These are phyloP conservation scores for Pholiota conissans DNA, from an alignment of 768 basidiomycete genomes.

Conservation along the genomic window DNA sequence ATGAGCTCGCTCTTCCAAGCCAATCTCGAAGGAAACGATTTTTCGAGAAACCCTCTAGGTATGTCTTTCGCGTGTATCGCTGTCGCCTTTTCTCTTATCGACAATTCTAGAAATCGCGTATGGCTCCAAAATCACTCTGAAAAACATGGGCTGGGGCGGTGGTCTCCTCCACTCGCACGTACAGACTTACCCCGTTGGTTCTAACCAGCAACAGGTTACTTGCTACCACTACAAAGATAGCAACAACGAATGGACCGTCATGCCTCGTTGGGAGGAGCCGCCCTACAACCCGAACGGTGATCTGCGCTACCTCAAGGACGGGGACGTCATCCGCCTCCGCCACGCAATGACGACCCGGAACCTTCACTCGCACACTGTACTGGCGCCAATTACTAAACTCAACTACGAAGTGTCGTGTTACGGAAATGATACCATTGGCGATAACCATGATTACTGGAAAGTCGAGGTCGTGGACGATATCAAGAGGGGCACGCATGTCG, in stretches of 20 bases:
- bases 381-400: slow-evolving; percentile 87
- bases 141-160: slow-evolving; percentile 98
- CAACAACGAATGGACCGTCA: slow-evolving; percentile 90
- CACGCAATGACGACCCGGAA: slow-evolving; percentile 87
- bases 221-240: slow-evolving; percentile 99
- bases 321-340: slow-evolving; percentile 77
- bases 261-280: slow-evolving; percentile 80
- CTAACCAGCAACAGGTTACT: slow-evolving; percentile 93
- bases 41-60: slow-evolving; percentile 88
- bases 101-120: slow-evolving; percentile 74
- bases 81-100: not conserved
- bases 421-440: slow-evolving; percentile 87
- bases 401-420: slow-evolving; percentile 94
- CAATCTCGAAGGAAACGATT: slow-evolving; percentile 92
- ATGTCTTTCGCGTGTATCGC: slow-evolving; percentile 16
- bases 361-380: slow-evolving; percentile 86
- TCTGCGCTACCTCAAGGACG: slow-evolving; percentile 71
- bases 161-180: slow-evolving; percentile 96
- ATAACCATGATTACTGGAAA: slow-evolving; percentile 86
- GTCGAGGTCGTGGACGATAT: slow-evolving; percentile 95
- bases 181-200: slow-evolving; percentile 92
- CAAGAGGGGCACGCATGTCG: slow-evolving; percentile 57
- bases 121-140: slow-evolving; percentile 89
- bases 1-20: slow-evolving; percentile 99
- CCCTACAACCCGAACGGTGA: slow-evolving; percentile 64